Evolutionary conservation across 2,329 filamentous ascomycete species (phyloP), one percentile per base, ranked within the genome.

Genomic region (Pochonia chlamydosporia): DNA sequence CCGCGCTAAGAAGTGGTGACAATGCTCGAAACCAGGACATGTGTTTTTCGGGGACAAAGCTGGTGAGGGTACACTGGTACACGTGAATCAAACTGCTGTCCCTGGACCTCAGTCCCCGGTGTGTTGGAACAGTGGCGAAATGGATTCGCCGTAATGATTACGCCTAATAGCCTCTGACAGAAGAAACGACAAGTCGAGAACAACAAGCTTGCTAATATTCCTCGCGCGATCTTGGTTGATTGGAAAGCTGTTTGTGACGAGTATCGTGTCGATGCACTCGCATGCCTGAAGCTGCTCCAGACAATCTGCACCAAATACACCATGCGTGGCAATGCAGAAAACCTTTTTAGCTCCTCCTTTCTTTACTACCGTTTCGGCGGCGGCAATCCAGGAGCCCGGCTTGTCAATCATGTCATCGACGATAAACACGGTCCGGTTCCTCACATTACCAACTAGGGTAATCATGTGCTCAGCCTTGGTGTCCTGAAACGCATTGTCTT

Each of bases 341-440:
- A 99, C 93, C 67, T 87, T 93, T 58, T 88, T 95, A 1, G 93
- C 93, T 39, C 82, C 81, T 54, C 93, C 95, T 54, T 87, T 82
- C 75, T 97, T 97, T 45, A 96, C 88, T 2, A 96, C 92, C 1
- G 91, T 95, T 73, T 99, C 93, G 11, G 93, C 93, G 6, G 93
- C 93, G 5, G 92, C 92, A 56, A 99, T 95, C 93, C 93, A 99
- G 6, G 89, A 96, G 13, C 87, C 89, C 9, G 90, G 84, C 71
- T 96, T 96, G 71, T 99, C 93, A 61, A 99, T 96, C 87, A 99
- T 97, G 65, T 99, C 93, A 64, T 99, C 93, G 43, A 99, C 87
- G 51, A 99, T 90, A 63, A 99, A 86, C 46, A 97, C 93, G 0
- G 89, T 85, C 49, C 89, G 82, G 62, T 89, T 83, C 61, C 84